Conservation (phyloP, 768 basidiomycete species). For the Suillus alpinus region DNA sequence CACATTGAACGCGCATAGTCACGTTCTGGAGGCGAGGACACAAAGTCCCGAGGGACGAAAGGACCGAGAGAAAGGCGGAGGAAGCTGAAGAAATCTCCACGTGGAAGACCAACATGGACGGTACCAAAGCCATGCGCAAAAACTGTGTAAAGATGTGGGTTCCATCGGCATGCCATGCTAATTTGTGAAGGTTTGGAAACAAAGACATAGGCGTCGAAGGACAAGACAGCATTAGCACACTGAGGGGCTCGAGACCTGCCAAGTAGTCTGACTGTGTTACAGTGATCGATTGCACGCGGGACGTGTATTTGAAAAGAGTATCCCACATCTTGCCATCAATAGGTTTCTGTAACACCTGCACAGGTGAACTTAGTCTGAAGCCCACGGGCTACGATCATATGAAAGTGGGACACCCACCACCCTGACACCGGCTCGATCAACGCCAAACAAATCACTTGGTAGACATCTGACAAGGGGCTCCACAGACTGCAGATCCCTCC, state of each 20-base stretch:
- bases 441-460: not conserved
- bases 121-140: slow-evolving; percentile 21
- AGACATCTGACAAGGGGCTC: not conserved
- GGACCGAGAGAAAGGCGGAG: not conserved
- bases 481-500: not conserved
- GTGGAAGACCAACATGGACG: slow-evolving; percentile 6
- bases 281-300: slow-evolving; percentile 13
- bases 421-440: not conserved
- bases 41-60: not conserved
- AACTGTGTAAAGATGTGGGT: slow-evolving; percentile 20
- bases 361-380: not conserved
- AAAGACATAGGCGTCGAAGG: slow-evolving; percentile 14
- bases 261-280: slow-evolving; percentile 1
- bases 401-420: not conserved
- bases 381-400: not conserved
- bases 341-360: not conserved
- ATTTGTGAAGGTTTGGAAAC: slow-evolving; percentile 20
- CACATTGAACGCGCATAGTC: not conserved
- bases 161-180: slow-evolving; percentile 21
- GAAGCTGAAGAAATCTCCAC: not conserved
- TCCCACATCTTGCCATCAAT: slow-evolving; percentile 14
- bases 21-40: not conserved
- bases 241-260: not conserved
- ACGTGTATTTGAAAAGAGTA: slow-evolving; percentile 14
- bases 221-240: slow-evolving; percentile 12